These are phyloP conservation scores for Stagonosporopsis rhizophila DNA, from an alignment of 2,329 filamentous ascomycete species.

Conservation along the genomic window DNA sequence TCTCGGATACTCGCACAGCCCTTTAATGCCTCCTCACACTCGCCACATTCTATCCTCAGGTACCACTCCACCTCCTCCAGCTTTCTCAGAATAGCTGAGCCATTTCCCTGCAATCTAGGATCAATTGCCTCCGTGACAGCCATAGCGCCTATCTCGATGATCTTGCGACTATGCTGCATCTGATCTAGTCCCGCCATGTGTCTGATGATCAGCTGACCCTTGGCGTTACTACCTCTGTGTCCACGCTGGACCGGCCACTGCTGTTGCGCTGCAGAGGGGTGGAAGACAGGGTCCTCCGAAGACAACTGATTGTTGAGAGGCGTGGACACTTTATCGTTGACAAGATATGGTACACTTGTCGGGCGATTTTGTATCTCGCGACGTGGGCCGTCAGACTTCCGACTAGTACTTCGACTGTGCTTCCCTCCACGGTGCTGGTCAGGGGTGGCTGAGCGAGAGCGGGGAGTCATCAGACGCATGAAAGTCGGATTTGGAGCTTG, in stretches of 20 bases:
- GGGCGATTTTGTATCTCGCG: constrained; percentile 4
- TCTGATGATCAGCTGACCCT: constrained; percentile 13
- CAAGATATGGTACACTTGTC: constrained; percentile 10
- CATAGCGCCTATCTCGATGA: constrained; percentile 45
- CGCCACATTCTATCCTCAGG: constrained; percentile 13
- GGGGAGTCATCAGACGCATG: constrained; percentile 31
- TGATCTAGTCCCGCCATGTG: constrained; percentile 33
- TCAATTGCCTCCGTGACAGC: constrained; percentile 22
- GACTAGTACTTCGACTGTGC: constrained; percentile 2
- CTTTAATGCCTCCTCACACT: constrained; percentile 24
- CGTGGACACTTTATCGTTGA: constrained; percentile 18
- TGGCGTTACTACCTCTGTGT: neutral
- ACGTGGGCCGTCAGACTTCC: neutral
- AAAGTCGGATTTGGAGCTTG: constrained; percentile 29
- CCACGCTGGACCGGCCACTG: neutral
- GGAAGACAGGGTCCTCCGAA: neutral
- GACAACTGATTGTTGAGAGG: constrained; percentile 25
- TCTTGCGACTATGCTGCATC: constrained; percentile 25
- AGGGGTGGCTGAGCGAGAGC: constrained; percentile 7
- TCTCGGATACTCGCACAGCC: constrained; percentile 31
- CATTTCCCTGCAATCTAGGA: neutral
- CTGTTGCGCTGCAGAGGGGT: neutral
- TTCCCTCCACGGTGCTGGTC: constrained; percentile 7
- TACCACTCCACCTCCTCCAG: constrained; percentile 30
- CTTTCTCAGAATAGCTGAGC: constrained; percentile 13